Conservation (phyloP, 2,329 filamentous ascomycete genomes). For the Sporothrix dimorphospora region DNA sequence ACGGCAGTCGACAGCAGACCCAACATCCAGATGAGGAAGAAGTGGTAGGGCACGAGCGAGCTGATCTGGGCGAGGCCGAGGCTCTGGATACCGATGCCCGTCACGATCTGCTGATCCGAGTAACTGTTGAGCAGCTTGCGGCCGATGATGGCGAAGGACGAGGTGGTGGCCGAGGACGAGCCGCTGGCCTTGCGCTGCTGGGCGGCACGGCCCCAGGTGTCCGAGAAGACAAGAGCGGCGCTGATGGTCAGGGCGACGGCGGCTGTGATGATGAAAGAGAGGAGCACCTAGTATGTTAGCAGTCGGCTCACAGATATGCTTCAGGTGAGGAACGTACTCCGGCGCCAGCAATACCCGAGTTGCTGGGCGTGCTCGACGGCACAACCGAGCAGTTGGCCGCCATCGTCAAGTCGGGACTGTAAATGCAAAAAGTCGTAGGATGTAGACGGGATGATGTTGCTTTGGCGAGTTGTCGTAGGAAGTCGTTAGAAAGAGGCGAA, state of each 20-base stretch:
- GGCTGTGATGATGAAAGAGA: conserved; percentile 69
- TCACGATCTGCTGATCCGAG: conserved; percentile 70
- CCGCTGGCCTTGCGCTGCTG: conserved; percentile 40
- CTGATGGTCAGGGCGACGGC: conserved; percentile 59
- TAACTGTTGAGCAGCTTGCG: conserved; percentile 68
- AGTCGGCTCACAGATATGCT: background rate
- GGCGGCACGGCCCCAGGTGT: conserved; percentile 42
- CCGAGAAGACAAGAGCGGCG: conserved; percentile 59
- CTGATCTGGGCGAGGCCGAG: conserved; percentile 64
- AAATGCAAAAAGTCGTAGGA: background rate
- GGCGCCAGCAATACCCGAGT: conserved; percentile 61
- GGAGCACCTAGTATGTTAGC: conserved; percentile 52
- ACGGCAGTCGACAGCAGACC: conserved; percentile 66
- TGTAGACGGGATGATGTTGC: background rate
- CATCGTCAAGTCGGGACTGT: background rate
- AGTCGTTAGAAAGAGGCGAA: background rate
- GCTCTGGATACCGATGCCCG: conserved; percentile 68
- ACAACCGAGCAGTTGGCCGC: conserved; percentile 47
- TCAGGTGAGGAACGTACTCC: conserved; percentile 49
- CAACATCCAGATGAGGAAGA: conserved; percentile 72
- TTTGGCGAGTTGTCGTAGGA: background rate
- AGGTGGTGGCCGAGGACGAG: conserved; percentile 39
- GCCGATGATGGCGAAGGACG: conserved; percentile 46
- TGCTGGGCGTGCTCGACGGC: conserved; percentile 51
- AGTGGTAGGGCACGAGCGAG: conserved; percentile 66